phyloP scores from a whole-genome alignment of 2,329 filamentous ascomycete species.

The Nakataea oryzae region DNA sequence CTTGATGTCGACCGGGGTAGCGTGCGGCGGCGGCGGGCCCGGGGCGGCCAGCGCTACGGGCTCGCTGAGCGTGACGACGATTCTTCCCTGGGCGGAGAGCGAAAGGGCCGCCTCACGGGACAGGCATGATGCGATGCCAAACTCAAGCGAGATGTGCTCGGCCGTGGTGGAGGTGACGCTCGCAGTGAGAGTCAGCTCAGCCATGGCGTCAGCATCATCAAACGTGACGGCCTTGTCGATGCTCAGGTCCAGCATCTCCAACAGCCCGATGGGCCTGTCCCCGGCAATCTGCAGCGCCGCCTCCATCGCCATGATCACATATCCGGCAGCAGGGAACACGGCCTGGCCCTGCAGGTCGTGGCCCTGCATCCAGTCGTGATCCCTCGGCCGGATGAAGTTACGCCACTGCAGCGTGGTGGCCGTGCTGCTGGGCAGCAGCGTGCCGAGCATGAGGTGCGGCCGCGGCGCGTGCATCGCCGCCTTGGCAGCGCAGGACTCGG shows the following conservation, averaged over 20 bases:
- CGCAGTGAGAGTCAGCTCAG: not conserved
- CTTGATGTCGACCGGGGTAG: not conserved
- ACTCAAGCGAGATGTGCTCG: not conserved
- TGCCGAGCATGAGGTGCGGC: slow-evolving; percentile 8
- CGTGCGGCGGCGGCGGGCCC: not conserved
- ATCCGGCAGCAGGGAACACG: slow-evolving; percentile 22
- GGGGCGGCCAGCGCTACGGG: not conserved
- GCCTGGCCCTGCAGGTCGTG: slow-evolving; percentile 22
- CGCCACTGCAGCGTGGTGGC: slow-evolving; percentile 17
- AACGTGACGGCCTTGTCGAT: not conserved
- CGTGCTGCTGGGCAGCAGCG: not conserved
- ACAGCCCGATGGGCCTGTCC: not conserved
- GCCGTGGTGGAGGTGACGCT: not conserved
- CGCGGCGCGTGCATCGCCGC: slow-evolving; percentile 5
- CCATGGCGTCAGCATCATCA: not conserved
- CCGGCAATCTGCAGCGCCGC: not conserved
- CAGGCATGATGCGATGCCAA: not conserved
- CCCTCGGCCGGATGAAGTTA: slow-evolving; percentile 12
- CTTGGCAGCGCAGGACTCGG: slow-evolving; percentile 30
- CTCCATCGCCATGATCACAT: not conserved
- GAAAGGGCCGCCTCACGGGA: not conserved
- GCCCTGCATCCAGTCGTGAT: slow-evolving; percentile 26
- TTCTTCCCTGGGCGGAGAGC: no score
- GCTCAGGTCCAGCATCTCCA: not conserved
- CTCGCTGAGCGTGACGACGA: no score